Conservation (phyloP, 2,329 filamentous ascomycete genomes). For the Pseudocercospora pini-densiflorae region DNA sequence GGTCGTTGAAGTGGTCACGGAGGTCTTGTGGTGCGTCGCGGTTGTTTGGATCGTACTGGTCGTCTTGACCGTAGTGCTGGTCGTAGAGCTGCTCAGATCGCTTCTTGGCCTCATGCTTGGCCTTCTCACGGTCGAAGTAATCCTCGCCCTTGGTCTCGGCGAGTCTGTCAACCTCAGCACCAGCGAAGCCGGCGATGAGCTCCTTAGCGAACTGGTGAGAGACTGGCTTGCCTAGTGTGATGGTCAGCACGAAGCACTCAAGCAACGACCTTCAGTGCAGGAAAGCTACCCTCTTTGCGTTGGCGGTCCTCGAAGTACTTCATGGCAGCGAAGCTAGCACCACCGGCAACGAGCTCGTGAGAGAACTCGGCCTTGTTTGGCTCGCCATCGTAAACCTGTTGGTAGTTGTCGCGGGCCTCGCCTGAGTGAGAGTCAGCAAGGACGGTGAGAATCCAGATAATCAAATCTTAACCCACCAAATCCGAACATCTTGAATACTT, state of each 20-base stretch:
- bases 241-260: neutral
- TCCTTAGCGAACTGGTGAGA: conserved; percentile 79
- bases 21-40: conserved; percentile 42
- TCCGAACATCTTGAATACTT: conserved; percentile 18
- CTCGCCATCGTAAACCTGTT: conserved; percentile 54
- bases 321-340: conserved; percentile 78
- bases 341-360: conserved; percentile 77
- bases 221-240: conserved; percentile 67
- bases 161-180: conserved; percentile 76
- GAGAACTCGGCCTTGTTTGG: conserved; percentile 63
- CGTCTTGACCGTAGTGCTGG: conserved; percentile 52
- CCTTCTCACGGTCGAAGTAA: conserved; percentile 53
- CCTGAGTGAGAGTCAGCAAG: neutral
- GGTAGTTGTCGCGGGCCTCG: conserved; percentile 47
- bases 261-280: conserved; percentile 18
- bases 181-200: conserved; percentile 71
- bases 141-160: conserved; percentile 61
- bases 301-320: conserved; percentile 79
- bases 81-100: conserved; percentile 54
- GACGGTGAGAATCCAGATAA: no score
- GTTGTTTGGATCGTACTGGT: conserved; percentile 53
- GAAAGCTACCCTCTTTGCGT: conserved; percentile 59
- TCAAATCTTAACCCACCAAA: no score
- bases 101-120: conserved; percentile 51
- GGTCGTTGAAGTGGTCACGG: conserved; percentile 37